Conservation (phyloP, 2,329 filamentous ascomycete genomes). For the Trematosphaeria pertusa region DNA sequence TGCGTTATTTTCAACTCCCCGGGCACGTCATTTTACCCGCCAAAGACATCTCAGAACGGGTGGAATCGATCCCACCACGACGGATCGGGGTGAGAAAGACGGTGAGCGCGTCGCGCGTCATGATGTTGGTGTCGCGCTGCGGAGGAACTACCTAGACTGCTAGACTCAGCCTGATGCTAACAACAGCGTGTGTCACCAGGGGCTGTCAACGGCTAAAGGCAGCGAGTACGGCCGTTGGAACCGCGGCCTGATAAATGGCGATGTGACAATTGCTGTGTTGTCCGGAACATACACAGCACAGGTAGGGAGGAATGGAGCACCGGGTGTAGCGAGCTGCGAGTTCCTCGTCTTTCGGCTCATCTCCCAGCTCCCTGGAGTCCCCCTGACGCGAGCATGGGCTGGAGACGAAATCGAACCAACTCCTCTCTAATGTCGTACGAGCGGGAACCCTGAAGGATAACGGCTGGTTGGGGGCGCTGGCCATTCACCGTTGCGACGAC, state of each 20-base stretch:
- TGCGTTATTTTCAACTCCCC: slow-evolving; percentile 29
- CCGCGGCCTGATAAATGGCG: slow-evolving; percentile 24
- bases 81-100: slow-evolving; percentile 15
- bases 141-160: slow-evolving; percentile 11
- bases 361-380: not conserved
- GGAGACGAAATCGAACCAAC: not conserved
- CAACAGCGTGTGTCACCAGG: slow-evolving; percentile 20
- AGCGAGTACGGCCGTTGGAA: slow-evolving; percentile 26
- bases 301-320: too few relatives aligned
- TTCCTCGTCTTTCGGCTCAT: not conserved
- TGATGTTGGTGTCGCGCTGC: slow-evolving; percentile 18
- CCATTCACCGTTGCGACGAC: too few relatives aligned
- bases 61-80: slow-evolving; percentile 23
- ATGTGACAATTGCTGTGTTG: slow-evolving; percentile 32
- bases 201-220: slow-evolving; percentile 29
- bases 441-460: not conserved
- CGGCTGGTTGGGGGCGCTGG: slow-evolving; percentile 1
- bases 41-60: slow-evolving; percentile 28
- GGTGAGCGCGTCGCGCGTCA: slow-evolving; percentile 18
- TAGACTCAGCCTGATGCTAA: slow-evolving; percentile 28
- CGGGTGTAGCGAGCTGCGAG: too few relatives aligned
- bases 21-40: slow-evolving; percentile 46
- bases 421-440: not conserved
- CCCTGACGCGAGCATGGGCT: too few relatives aligned
- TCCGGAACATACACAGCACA: too few relatives aligned